Base-by-base conservation (phyloP, 768 basidiomycete genomes). In the Podaxis sp. region DNA sequence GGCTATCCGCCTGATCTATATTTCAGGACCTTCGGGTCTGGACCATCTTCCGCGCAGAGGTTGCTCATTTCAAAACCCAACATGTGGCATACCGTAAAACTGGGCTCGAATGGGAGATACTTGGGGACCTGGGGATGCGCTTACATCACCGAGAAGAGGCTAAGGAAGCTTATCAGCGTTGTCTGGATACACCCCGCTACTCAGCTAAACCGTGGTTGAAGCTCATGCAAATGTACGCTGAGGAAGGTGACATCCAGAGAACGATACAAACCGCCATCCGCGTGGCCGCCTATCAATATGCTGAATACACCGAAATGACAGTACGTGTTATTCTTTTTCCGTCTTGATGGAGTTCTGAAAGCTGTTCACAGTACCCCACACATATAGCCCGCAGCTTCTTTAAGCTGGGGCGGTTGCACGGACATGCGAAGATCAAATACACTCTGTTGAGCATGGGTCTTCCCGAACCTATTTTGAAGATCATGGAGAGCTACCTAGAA, bases 11-110 rank as follows among this genome's bases (percentile, higher is more conserved):
- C 43, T 61, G 61, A 13, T 66, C 27, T 29, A 13, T 11, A 37
- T 3, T 13, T 12, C 65, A 96, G 93, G 97, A 99, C 73, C 80
- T 99, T 41, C 87, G 97, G 15, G 92, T 99, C 3, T 98, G 96
- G 90, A 99, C 97, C 1, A 98, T 99, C 69, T 99, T 96, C 86
- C 85, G 97, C 24, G 96, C 97, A 2, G 97, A 98, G 71, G 92
- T 98, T 11, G 95, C 96, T 0, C 97, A 99, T 72, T 99, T 97
- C 85, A 98, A 97, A 72, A 96, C 94, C 2, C 96, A 98, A 73
- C 96, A 97, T 66, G 91, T 98, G 61, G 95, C 96, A 0, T 99
- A 99, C 73, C 87, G 94, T 63, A 98, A 98, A 79, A 98, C 96
- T 0, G 94, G 93, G 0, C 75, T 93, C 19, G 97, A 99, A 75